Evolutionary conservation across 768 basidiomycete genomes (phyloP), one percentile per base, ranked within the genome.

Genomic region (Dacryopinax primogenitus): DNA sequence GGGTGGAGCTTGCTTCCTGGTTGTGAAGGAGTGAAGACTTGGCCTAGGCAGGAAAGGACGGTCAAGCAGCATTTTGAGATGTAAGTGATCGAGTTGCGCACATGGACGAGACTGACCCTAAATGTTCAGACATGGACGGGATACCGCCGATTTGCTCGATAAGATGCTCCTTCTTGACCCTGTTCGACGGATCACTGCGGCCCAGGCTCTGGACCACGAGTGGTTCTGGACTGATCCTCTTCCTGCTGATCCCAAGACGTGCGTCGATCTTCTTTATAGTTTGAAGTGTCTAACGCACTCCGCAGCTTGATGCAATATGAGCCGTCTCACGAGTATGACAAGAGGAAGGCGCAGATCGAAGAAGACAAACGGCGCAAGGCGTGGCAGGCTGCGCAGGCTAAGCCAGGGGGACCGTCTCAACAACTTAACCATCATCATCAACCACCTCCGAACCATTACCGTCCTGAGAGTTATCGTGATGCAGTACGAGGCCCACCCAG

Each of bases 221-320:
- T 98, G 92, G 78, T 96, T 98, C 74, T 96, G 91, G 90, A 86
- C 85, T 0, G 86, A 90, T 68, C 94, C 95, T 0, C 70, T 92
- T 36, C 90, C 93, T 1, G 72, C 72, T 2, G 68, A 69, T 44
- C 65, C 72, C 0, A 71, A 68, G 64, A 69, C 67, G 77, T 77
- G 70, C 66, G 84, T 77, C 7, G 26, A 23, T 62, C 44, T 7
- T 33, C 68, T 36, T 21, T 21, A 16, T 7, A n/a, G 51, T 63
- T 9, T 61, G 32, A 1, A n/a, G 18, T 33, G 37, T 11, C 61
- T 73, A 34, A 63, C 63, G 15, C 32, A 13, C 15, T 37, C 18
- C 2, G 18, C 65, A 90, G 88, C 58, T 78, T 90, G 30, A 88
- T 88, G 2, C 77, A 78, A 6, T 91, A 91, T 68, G 88, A 91